Evolutionary conservation across 1,284 basidiomycete species (phyloP).

Genomic region (Wolfiporia cocos): DNA sequence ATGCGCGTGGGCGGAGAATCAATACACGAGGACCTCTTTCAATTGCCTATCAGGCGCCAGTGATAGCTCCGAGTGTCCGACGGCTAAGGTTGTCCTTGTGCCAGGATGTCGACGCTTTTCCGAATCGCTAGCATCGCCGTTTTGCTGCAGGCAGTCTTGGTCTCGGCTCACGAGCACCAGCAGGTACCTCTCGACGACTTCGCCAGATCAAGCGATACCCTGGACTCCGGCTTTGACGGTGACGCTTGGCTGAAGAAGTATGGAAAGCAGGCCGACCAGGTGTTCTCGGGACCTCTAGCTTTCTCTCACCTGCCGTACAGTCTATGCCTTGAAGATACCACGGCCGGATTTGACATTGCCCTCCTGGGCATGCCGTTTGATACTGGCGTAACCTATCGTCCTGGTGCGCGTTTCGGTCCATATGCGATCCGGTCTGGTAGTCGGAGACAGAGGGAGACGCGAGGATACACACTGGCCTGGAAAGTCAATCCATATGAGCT

Average conservation of each 20-base stretch:
- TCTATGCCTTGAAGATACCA: constrained; percentile 61
- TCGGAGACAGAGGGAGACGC: constrained; percentile 49
- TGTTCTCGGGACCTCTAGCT: constrained; percentile 66
- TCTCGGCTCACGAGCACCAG: constrained; percentile 4
- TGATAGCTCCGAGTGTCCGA: too few relatives aligned
- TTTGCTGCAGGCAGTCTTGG: background rate
- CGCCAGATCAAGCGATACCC: background rate
- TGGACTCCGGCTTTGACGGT: constrained; percentile 1
- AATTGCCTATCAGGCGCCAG: too few relatives aligned
- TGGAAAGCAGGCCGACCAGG: constrained; percentile 61
- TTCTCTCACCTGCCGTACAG: constrained; percentile 70
- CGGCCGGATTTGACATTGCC: constrained; percentile 60
- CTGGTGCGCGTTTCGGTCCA: constrained; percentile 79
- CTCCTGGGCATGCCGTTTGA: constrained; percentile 81
- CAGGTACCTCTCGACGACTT: constrained; percentile 10
- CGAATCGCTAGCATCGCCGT: constrained; percentile 1
- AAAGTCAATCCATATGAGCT: constrained; percentile 58
- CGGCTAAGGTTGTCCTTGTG: too few relatives aligned
- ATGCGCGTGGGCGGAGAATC: too few relatives aligned
- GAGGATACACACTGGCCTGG: constrained; percentile 65
- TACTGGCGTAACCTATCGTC: constrained; percentile 63
- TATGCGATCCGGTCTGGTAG: constrained; percentile 76
- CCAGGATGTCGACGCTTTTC: background rate
- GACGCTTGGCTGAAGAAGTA: constrained; percentile 62
- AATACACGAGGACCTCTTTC: too few relatives aligned